Evolutionary conservation across 1,284 basidiomycete genomes (phyloP).

Genomic region (Microbotryum intermedium): DNA sequence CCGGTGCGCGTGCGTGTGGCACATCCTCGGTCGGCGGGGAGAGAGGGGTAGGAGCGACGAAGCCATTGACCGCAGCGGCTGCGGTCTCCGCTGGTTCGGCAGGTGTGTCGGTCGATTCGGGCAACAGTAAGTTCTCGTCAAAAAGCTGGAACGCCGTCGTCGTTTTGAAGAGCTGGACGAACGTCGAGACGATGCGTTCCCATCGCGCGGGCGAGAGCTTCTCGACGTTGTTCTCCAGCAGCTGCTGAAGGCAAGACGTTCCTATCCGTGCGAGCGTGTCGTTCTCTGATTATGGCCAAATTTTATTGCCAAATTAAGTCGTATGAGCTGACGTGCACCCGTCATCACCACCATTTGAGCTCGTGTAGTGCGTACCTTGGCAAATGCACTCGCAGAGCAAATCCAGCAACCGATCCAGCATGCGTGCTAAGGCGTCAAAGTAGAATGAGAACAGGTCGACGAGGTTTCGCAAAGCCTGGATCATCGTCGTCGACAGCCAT

Average conservation of each 20-base stretch:
- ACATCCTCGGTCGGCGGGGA: slow-evolving; percentile 43
- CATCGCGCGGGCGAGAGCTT: slow-evolving; percentile 79
- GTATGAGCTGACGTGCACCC: slow-evolving; percentile 9
- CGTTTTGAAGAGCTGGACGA: slow-evolving; percentile 90
- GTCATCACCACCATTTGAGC: not conserved
- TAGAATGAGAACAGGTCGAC: slow-evolving; percentile 95
- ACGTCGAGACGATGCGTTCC: slow-evolving; percentile 87
- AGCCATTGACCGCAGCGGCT: slow-evolving; percentile 42
- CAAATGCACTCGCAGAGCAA: slow-evolving; percentile 95
- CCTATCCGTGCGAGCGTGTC: slow-evolving; percentile 97
- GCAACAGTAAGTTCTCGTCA: slow-evolving; percentile 68
- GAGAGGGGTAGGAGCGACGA: slow-evolving; percentile 69
- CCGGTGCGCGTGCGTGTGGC: slow-evolving; percentile 36
- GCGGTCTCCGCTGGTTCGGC: slow-evolving; percentile 11
- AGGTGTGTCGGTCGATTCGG: slow-evolving; percentile 43
- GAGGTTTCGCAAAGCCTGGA: slow-evolving; percentile 90
- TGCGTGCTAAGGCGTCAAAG: slow-evolving; percentile 83
- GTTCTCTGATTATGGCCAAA: too few relatives aligned
- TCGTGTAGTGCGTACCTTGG: slow-evolving; percentile 60
- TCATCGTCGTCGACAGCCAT: slow-evolving; percentile 98
- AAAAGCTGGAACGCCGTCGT: slow-evolving; percentile 97
- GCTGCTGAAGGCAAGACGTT: slow-evolving; percentile 92
- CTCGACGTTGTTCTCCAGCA: slow-evolving; percentile 85
- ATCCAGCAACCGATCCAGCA: slow-evolving; percentile 84
- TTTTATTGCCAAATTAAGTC: too few relatives aligned